Evolutionary conservation across 2,329 filamentous ascomycete genomes (phyloP).

Genomic region (Cytospora chrysosperma): DNA sequence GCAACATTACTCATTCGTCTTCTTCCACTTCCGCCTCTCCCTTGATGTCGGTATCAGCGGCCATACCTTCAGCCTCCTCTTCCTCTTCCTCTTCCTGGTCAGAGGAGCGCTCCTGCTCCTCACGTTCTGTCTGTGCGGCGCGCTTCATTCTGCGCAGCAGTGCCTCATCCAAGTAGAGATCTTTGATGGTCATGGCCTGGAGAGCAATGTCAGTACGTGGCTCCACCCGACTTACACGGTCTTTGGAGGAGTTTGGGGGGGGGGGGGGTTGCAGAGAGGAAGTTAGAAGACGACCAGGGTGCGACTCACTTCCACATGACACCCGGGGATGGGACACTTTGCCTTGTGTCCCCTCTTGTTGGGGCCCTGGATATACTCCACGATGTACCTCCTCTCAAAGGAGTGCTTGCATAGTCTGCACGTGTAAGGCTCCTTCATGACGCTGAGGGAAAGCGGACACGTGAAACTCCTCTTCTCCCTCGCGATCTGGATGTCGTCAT

Average conservation of each 20-base stretch:
- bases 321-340: constrained; percentile 66
- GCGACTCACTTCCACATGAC: constrained; percentile 48
- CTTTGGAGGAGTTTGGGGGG: no score
- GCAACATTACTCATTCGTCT: background rate
- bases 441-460: constrained; percentile 66
- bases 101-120: constrained; percentile 45
- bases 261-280: no score
- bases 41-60: constrained; percentile 14
- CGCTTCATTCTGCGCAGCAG: constrained; percentile 60
- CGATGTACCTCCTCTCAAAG: constrained; percentile 66
- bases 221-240: no score
- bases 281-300: background rate
- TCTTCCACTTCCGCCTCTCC: constrained; percentile 30
- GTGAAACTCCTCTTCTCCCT: constrained; percentile 63
- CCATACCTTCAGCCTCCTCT: background rate
- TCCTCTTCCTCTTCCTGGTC: constrained; percentile 32
- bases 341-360: constrained; percentile 32
- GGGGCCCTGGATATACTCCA: constrained; percentile 47
- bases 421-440: constrained; percentile 65
- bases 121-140: constrained; percentile 43
- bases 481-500: constrained; percentile 68
- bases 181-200: constrained; percentile 41
- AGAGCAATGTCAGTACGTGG: constrained; percentile 4
- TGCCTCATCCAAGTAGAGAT: constrained; percentile 57
- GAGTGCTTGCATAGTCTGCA: constrained; percentile 68